Base-by-base conservation (phyloP, 352 stramenopile species). In the Phytophthora aleatoria region DNA sequence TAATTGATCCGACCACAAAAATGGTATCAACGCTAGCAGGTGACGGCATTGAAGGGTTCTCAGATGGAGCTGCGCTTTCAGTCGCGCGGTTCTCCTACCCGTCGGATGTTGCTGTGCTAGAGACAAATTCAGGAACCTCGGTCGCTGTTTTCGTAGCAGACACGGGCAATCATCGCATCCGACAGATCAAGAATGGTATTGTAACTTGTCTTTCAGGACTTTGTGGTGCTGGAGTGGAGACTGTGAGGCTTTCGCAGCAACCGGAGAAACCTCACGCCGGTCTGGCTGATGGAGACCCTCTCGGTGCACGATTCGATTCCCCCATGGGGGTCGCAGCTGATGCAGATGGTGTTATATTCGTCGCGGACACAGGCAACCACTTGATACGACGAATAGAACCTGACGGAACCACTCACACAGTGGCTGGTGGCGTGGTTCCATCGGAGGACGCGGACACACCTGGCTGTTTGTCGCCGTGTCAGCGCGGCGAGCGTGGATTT, bases 281-380 rank as follows among this genome's bases (percentile, higher is more conserved):
- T 16, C 84, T 97, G 48, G 83, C 91, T 2, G 96, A 99, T 72
- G 96, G 96, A 1, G 69, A 79, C 45, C 61, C 76, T 3, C 60
- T 65, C 9, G 79, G 83, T 15, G 83, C 96, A 2, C 79, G 92
- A 26, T 99, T 99, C 54, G 90, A 99, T 68, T 91, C 82, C 11
- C 97, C 96, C 1, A 92, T 90, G 68, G 95, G 96, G 20, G 81
- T 99, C 2, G 81, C 82, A 6, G 81, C 95, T 1, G 85, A 89
- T 65, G 50, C 71, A 16, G 71, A 87, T 33, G 94, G 94, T 27
- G 50, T 90, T 48, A 79, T 98, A 8, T 98, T 97, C 48, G 95
- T 99, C 3, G 96, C 96, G 0, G 97, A 99, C 64, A 98, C 93
- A 7, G 94, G 97, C 35, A 99, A 99, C 63, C 91, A 98, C 63